phyloP scores from a whole-genome alignment of 345 rosid species.

The Chamaenerion angustifolium region DNA sequence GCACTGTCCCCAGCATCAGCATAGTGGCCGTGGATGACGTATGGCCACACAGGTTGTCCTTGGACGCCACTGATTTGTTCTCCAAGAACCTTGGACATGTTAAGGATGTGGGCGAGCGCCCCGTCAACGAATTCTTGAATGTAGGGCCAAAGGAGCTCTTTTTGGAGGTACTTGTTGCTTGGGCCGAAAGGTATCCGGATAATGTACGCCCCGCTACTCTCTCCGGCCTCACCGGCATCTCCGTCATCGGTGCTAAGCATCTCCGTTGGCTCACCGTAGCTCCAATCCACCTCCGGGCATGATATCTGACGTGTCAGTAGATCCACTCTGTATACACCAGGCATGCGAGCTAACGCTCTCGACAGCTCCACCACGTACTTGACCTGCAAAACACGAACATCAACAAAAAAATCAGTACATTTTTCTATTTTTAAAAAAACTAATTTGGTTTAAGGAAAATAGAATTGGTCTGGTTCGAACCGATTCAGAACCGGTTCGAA shows the following conservation, averaged over 20 bases:
- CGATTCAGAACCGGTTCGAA: too few relatives aligned
- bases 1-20: conserved; percentile 97
- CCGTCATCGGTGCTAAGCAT: conserved; percentile 68
- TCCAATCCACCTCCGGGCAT: conserved; percentile 90
- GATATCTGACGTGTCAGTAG: conserved; percentile 80
- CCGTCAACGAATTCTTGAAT: conserved; percentile 97
- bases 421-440: too few relatives aligned
- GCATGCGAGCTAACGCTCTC: conserved; percentile 86
- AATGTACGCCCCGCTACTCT: conserved; percentile 91
- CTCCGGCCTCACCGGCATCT: conserved; percentile 56
- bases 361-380: conserved; percentile 97
- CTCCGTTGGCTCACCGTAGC: conserved; percentile 95
- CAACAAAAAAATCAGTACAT: too few relatives aligned
- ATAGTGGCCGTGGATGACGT: conserved; percentile 88
- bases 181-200: conserved; percentile 94
- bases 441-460: too few relatives aligned
- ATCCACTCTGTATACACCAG: conserved; percentile 95
- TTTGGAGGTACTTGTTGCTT: conserved; percentile 59
- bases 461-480: too few relatives aligned
- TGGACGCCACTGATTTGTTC: conserved; percentile 78
- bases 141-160: conserved; percentile 81
- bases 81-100: conserved; percentile 80
- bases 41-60: conserved; percentile 89
- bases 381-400: conserved; percentile 30
- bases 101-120: conserved; percentile 73